Conservation (phyloP, 129 eudicot genomes). For the Mikania micrantha region DNA sequence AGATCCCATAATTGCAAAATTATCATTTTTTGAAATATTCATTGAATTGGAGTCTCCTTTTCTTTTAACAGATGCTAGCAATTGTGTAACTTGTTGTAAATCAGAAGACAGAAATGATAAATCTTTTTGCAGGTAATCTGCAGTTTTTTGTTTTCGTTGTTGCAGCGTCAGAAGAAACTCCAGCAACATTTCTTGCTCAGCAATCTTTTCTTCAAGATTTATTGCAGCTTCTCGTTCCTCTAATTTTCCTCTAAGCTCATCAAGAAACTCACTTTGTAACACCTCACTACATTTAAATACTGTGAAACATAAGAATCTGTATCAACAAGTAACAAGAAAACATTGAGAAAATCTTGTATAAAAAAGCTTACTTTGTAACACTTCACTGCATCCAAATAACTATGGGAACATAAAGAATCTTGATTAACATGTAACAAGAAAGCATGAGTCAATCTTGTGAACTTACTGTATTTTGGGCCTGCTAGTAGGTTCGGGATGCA, state of each 20-base stretch:
- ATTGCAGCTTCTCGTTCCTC: conserved; percentile 64
- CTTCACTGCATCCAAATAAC: conserved; percentile 36
- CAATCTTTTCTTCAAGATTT: conserved; percentile 60
- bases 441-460: not conserved
- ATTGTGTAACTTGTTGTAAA: conserved; percentile 60
- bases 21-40: conserved; percentile 27
- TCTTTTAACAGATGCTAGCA: conserved; percentile 39
- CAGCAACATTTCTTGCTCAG: conserved; percentile 70
- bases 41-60: conserved; percentile 15
- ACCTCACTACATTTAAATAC: conserved; percentile 41
- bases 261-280: conserved; percentile 63
- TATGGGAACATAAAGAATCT: not conserved
- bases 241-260: conserved; percentile 44
- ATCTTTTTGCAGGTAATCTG: conserved; percentile 45
- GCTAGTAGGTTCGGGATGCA: conserved; percentile 83
- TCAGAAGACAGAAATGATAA: conserved; percentile 70
- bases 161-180: conserved; percentile 60
- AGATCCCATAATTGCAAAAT: conserved; percentile 37
- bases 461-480: conserved; percentile 78
- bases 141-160: conserved; percentile 63
- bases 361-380: conserved; percentile 63
- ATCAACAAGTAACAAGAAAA: not conserved
- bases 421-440: not conserved
- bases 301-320: not conserved
- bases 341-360: too few species aligned